Conservation (phyloP, 495 filamentous ascomycete genomes). For the Neurospora sp. region DNA sequence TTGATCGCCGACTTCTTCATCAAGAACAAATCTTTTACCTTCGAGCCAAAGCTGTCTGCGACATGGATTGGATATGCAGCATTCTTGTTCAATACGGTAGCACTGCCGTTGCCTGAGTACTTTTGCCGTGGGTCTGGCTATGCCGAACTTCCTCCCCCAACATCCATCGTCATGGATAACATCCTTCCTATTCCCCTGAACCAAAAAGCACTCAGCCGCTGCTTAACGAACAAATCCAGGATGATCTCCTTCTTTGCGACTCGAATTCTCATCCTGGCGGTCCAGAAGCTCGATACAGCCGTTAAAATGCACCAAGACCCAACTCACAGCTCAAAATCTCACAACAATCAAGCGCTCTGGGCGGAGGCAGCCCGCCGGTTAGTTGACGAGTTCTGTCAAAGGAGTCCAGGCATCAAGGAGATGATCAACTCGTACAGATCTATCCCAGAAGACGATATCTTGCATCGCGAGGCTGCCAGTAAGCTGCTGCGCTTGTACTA, state of each 20-base stretch:
- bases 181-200: constrained; percentile 76
- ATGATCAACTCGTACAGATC: constrained; percentile 58
- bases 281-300: constrained; percentile 62
- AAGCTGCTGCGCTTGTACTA: constrained; percentile 72
- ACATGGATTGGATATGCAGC: constrained; percentile 92
- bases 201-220: constrained; percentile 64
- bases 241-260: constrained; percentile 76
- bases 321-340: constrained; percentile 10
- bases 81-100: constrained; percentile 69
- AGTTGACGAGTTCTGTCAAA: constrained; percentile 61
- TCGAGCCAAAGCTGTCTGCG: constrained; percentile 81
- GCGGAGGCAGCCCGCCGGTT: constrained; percentile 53
- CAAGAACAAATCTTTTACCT: constrained; percentile 66
- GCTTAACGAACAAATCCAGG: constrained; percentile 61
- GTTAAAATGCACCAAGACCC: constrained; percentile 43
- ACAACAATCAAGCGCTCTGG: constrained; percentile 44
- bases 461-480: constrained; percentile 69
- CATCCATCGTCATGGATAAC: constrained; percentile 67
- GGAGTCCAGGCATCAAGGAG: constrained; percentile 71
- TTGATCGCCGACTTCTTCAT: constrained; percentile 77
- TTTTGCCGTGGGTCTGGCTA: constrained; percentile 49
- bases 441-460: constrained; percentile 52
- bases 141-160: constrained; percentile 60
- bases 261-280: constrained; percentile 63
- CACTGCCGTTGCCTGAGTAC: constrained; percentile 58